Conservation (phyloP, 169 alveolate species). For the Theileria parva region DNA sequence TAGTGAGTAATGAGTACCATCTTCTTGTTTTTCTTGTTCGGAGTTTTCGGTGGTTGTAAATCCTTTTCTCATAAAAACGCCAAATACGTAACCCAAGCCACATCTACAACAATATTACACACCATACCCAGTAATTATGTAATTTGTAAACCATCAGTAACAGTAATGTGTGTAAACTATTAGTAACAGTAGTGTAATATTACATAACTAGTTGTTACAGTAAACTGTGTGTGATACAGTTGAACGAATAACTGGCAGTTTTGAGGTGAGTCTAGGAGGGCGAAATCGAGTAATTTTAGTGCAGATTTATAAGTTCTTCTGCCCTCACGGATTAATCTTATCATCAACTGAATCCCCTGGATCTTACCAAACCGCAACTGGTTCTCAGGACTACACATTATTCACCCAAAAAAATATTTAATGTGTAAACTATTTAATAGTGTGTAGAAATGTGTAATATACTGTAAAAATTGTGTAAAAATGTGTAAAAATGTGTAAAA, state of each 20-base stretch:
- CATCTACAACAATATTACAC: constrained; percentile 18
- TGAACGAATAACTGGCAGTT: constrained; percentile 69
- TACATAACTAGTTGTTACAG: not conserved
- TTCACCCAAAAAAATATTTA: no score
- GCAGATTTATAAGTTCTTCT: constrained; percentile 65
- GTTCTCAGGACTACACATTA: constrained; percentile 32
- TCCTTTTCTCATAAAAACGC: constrained; percentile 73
- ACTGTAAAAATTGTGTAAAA: not conserved
- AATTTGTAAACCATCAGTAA: no score
- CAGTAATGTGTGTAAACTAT: no score
- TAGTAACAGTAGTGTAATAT: no score
- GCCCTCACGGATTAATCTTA: constrained; percentile 69
- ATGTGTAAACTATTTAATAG: not conserved
- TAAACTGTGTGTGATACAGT: constrained; percentile 28
- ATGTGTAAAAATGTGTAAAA: constrained; percentile 9
- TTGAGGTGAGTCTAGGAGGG: constrained; percentile 64
- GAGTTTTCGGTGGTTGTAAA: constrained; percentile 46
- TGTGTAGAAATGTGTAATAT: no score
- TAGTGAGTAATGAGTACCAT: constrained; percentile 26
- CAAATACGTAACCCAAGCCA: constrained; percentile 65
- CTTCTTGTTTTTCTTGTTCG: constrained; percentile 63
- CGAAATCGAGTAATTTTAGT: constrained; percentile 67
- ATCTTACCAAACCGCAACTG: constrained; percentile 73
- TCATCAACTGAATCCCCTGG: constrained; percentile 69
- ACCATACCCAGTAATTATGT: no score